phyloP scores from a whole-genome alignment of 2,329 filamentous ascomycete species.

The Tolypocladium ophioglossoides region DNA sequence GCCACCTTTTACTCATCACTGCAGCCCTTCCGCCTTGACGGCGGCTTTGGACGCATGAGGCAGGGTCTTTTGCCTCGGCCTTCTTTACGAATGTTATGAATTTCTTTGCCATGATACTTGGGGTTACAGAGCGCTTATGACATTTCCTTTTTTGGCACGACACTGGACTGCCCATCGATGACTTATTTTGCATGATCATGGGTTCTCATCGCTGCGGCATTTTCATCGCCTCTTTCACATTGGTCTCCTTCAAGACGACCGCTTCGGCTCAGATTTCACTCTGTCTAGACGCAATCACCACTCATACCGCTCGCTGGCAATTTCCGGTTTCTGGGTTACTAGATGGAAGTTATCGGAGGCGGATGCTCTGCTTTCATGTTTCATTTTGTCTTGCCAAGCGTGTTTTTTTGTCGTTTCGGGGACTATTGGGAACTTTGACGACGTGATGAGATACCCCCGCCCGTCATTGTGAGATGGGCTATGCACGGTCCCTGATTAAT shows the following conservation, averaged over 20 bases:
- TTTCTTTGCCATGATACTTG: not conserved
- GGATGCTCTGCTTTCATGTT: not conserved
- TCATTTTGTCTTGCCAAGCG: not conserved
- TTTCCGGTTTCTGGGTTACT: not conserved
- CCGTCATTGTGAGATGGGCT: conserved; percentile 9
- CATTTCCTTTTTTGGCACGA: too few relatives aligned
- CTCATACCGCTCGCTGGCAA: not conserved
- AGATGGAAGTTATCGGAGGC: not conserved
- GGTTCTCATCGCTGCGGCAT: not conserved
- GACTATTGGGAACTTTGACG: not conserved
- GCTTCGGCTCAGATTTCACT: not conserved
- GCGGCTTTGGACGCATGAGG: not conserved
- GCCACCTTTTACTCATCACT: not conserved
- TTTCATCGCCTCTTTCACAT: not conserved
- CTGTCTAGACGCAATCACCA: not conserved
- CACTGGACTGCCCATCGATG: not conserved
- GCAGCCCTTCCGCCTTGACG: not conserved
- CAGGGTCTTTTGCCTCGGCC: not conserved
- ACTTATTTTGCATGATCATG: not conserved
- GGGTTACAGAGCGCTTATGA: not conserved
- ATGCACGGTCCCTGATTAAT: not conserved
- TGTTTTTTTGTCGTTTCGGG: not conserved
- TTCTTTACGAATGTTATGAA: not conserved
- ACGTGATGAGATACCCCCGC: not conserved
- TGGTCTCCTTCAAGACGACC: not conserved